A percentile compares a stretch with the other conserved stretches of the same genome.
Evolutionary conservation across 495 filamentous ascomycete genomes (phyloP).

Genomic region (Penicillium psychrofluorescens): DNA sequence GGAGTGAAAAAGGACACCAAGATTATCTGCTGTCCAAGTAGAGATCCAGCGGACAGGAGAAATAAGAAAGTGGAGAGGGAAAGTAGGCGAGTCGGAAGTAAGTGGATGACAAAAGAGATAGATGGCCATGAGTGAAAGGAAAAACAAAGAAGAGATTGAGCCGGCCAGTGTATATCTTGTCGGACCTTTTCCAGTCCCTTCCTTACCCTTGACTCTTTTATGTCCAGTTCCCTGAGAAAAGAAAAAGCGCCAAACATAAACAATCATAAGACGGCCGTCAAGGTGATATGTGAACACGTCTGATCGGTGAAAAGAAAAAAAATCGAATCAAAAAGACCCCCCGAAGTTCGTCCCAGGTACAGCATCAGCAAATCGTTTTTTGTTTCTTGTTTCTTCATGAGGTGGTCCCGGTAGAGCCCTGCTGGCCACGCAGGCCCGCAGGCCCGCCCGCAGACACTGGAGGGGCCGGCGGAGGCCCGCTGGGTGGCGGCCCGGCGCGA

Average conservation of each 20-base stretch:
- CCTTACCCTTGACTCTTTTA: no score
- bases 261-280: no score
- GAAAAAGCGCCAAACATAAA: not conserved
- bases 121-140: not conserved
- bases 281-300: no score
- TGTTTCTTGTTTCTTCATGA: not conserved
- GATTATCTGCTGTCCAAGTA: no score
- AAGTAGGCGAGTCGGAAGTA: no score
- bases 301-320: not conserved
- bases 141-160: not conserved
- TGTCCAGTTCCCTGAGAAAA: no score
- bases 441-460: constrained; percentile 25
- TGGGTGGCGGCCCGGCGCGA: constrained; percentile 35
- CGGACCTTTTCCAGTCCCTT: not conserved
- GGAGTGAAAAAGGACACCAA: not conserved
- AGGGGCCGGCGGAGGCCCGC: constrained; percentile 31
- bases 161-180: not conserved
- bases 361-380: not conserved
- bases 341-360: no score
- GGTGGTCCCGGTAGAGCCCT: constrained; percentile 4
- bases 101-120: not conserved
- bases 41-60: not conserved
- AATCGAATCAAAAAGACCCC: not conserved
- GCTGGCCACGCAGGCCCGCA: constrained; percentile 4
- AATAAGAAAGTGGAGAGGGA: not conserved